These are phyloP conservation scores for Punctularia strigosozonata DNA, from an alignment of 768 basidiomycete species.

Conservation along the genomic window DNA sequence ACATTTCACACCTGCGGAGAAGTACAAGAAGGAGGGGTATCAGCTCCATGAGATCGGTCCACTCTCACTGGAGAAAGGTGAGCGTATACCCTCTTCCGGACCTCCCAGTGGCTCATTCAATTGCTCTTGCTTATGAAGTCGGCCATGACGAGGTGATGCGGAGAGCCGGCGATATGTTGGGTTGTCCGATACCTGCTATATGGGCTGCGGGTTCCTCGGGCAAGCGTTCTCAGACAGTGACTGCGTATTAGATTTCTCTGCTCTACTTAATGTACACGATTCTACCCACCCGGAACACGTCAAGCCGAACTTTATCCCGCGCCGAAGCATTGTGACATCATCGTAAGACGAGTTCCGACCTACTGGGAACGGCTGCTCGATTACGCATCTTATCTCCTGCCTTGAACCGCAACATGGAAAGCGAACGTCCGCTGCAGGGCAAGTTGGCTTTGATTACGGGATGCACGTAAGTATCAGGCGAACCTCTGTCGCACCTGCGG, in stretches of 20 bases:
- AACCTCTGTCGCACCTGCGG: not conserved
- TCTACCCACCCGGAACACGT: too few relatives aligned
- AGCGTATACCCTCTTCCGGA: not conserved
- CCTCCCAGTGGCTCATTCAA: not conserved
- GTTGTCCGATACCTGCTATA: conserved; percentile 36
- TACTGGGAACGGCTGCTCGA: too few relatives aligned
- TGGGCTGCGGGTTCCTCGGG: too few relatives aligned
- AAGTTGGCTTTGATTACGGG: conserved; percentile 16
- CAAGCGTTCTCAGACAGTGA: too few relatives aligned
- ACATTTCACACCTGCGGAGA: conserved; percentile 2
- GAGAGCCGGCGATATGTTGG: conserved; percentile 28
- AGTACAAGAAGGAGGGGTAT: conserved; percentile 7
- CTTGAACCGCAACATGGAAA: too few relatives aligned
- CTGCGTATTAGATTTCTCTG: too few relatives aligned
- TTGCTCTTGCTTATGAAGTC: conserved; percentile 12
- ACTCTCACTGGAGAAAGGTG: not conserved
- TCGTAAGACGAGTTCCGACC: too few relatives aligned
- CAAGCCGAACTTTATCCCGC: too few relatives aligned
- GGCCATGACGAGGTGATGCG: conserved; percentile 30
- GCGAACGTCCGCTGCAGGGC: too few relatives aligned
- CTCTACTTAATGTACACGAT: too few relatives aligned
- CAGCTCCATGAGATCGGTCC: conserved; percentile 17
- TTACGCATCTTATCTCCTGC: too few relatives aligned
- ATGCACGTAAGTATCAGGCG: conserved; percentile 9
- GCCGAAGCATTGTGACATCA: too few relatives aligned